Conservation (phyloP, 164 flowering plant species). For the Aristolochia californica region DNA sequence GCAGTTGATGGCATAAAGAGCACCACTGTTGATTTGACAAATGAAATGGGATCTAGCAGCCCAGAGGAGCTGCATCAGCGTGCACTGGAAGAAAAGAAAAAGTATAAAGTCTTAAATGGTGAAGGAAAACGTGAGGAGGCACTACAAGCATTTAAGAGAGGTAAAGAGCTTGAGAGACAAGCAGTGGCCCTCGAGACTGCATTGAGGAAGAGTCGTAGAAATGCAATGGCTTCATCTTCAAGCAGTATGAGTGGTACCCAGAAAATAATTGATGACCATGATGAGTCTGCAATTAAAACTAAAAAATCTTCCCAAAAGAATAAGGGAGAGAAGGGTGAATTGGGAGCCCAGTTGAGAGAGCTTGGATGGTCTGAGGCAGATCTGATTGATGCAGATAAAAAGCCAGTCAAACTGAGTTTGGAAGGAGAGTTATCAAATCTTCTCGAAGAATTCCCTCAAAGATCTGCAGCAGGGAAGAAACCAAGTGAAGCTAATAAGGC, state of each 20-base stretch:
- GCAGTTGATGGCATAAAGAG: conserved; percentile 22
- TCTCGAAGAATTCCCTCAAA: conserved; percentile 37
- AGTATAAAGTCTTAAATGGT: conserved; percentile 62
- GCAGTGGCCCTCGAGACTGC: conserved; percentile 68
- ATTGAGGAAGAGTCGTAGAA: conserved; percentile 54
- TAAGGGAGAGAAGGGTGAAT: conserved; percentile 52
- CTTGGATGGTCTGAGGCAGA: conserved; percentile 89
- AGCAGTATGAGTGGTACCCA: conserved; percentile 20
- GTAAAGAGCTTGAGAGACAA: conserved; percentile 93
- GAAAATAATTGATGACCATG: conserved; percentile 20
- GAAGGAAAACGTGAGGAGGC: conserved; percentile 88
- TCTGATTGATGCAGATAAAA: conserved; percentile 46
- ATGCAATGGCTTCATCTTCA: conserved; percentile 21
- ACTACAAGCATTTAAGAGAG: conserved; percentile 74
- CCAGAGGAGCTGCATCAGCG: conserved; percentile 81
- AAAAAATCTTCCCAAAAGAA: conserved; percentile 17
- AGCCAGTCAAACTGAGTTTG: conserved; percentile 35
- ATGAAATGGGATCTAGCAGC: conserved; percentile 29
- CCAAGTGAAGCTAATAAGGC: conserved; percentile 34
- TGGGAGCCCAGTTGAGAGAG: conserved; percentile 63
- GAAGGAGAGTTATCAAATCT: conserved; percentile 82
- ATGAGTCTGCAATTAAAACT: conserved; percentile 21
- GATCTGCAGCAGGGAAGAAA: conserved; percentile 18
- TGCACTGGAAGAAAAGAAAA: conserved; percentile 75
- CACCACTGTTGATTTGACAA: conserved; percentile 15